phyloP scores from a whole-genome alignment of 257 asterid species.

The Solanum appendiculatum region DNA sequence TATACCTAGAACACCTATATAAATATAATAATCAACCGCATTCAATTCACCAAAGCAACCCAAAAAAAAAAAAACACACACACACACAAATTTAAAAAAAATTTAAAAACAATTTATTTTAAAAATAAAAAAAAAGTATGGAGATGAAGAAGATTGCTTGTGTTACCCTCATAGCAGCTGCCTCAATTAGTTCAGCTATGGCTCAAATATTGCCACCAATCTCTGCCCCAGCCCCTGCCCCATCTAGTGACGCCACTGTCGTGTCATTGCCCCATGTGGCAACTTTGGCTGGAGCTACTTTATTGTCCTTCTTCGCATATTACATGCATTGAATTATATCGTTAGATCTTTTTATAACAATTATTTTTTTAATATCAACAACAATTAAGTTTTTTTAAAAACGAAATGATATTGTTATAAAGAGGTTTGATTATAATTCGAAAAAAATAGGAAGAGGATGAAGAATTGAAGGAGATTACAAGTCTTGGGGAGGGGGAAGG shows the following conservation, averaged over 20 bases:
- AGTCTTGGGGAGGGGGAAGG: neutral
- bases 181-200: constrained; percentile 26
- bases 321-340: neutral
- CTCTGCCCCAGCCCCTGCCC: constrained; percentile 8
- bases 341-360: neutral
- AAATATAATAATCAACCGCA: neutral
- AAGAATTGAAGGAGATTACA: neutral
- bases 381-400: no score
- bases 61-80: neutral
- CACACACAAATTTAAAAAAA: neutral
- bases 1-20: neutral
- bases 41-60: neutral
- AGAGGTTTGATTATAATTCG: neutral
- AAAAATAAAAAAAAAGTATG: neutral
- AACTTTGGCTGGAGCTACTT: constrained; percentile 11
- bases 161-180: constrained; percentile 17
- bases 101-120: no score
- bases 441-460: neutral
- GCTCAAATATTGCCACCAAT: neutral
- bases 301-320: constrained; percentile 13
- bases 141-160: constrained; percentile 38
- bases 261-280: constrained; percentile 6
- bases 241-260: neutral
- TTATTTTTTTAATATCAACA: no score
- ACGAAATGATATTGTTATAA: neutral